Percentiles rank a stretch among this genome's conserved stretches.
Conservation (phyloP, 352 stramenopile genomes). For the Pythium brassicae region DNA sequence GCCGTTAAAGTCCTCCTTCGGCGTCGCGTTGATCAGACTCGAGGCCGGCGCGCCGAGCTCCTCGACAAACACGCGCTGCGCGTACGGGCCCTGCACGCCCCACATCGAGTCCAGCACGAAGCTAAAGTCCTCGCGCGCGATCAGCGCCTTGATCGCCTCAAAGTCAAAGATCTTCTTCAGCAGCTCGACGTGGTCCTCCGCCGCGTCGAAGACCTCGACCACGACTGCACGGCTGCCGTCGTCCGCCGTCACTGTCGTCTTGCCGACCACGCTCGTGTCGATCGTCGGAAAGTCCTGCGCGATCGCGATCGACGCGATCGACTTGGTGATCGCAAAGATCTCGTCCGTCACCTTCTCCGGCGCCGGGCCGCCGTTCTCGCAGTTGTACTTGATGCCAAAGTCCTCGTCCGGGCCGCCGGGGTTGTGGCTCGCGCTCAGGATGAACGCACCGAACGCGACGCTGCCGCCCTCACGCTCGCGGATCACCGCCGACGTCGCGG, state of each 20-base stretch:
- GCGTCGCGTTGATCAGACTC: constrained; percentile 90
- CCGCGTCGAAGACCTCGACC: constrained; percentile 97
- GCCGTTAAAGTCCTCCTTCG: constrained; percentile 97
- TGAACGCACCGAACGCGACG: constrained; percentile 94
- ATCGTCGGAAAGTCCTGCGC: constrained; percentile 77
- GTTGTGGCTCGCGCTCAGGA: constrained; percentile 98
- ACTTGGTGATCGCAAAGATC: constrained; percentile 95
- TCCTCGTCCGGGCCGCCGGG: constrained; percentile 97
- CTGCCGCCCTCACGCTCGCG: constrained; percentile 91
- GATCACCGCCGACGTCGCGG: constrained; percentile 96
- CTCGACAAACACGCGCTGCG: constrained; percentile 94
- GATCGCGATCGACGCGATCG: constrained; percentile 94
- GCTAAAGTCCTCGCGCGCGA: constrained; percentile 91
- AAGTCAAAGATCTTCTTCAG: constrained; percentile 99
- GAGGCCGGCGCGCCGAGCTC: constrained; percentile 88
- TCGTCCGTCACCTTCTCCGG: constrained; percentile 96
- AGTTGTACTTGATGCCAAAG: constrained; percentile 99
- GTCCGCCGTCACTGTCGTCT: constrained; percentile 70
- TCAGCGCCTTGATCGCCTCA: constrained; percentile 89
- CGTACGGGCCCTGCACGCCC: constrained; percentile 96
- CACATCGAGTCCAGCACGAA: constrained; percentile 98
- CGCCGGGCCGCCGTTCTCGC: constrained; percentile 95
- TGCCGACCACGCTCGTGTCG: constrained; percentile 68
- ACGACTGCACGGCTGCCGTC: constrained; percentile 89
- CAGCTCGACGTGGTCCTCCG: constrained; percentile 93